Base-by-base conservation (phyloP, 2,329 filamentous ascomycete genomes). In the Ramularia collo-cygni region DNA sequence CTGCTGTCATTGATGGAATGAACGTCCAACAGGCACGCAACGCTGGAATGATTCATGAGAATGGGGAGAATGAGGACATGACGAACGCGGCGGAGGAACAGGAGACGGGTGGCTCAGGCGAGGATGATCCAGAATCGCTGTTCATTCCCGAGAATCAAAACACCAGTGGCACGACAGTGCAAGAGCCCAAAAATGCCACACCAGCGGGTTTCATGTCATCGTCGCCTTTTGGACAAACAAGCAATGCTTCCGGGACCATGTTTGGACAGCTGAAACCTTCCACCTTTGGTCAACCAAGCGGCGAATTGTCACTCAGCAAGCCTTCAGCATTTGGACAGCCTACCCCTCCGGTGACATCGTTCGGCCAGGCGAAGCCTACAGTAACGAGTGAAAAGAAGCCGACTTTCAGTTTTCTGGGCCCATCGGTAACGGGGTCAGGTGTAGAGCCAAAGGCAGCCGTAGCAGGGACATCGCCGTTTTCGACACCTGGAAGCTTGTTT, bases 1-100 rank as follows among this genome's bases (percentile, higher is more conserved):
- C 71, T 15, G 72, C 76, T 7, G 60, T 81, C 18, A 72, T 80
- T 38, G 68, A 73, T 51, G 76, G 76, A 10, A 61, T 77, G 55
- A 70, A 62, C 31, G 68, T 79, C 32, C 62, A 62, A 31, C 65
- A 73, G 50, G 74, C 77, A 13, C 65, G 64, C 29, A 61, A 56
- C 12, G 57, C 66, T 31, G 71, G 70, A 7, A 65, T 76, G 61
- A 60, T 79, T 29, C 66, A 71, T n/a, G 60, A 62, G 7, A 58
- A 56, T 16, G 56, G 62, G 12, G 52, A 69, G 16, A 53, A 63
- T 10, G 53, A 70, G 21, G 54, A 59, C 37, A 48, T 49, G 42
- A 37, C 44, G 52, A 37, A 45, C n/a, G 30, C 10, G 30, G n/a
- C 38, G 4, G 28, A 44, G 16, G 46, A 32, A 21, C 58, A 65